A percentile compares a stretch with the other conserved stretches of the same genome.
Conservation (phyloP, 306 rosid species). For the barrel medic (Medicago truncatula) region DNA sequence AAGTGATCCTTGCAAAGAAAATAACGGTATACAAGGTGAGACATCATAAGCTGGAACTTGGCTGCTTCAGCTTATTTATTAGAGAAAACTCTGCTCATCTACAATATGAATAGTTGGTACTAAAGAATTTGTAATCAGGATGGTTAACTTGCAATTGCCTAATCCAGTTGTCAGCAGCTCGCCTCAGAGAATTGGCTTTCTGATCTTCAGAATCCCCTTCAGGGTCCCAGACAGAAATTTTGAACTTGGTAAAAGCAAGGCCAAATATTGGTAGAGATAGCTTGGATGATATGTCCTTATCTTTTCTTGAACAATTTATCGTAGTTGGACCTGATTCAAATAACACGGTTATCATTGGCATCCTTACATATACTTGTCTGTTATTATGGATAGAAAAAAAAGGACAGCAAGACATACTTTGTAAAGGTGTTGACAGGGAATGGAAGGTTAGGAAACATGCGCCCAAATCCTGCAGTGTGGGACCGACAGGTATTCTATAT, state of each 20-base stretch:
- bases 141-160: constrained; percentile 57
- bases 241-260: constrained; percentile 70
- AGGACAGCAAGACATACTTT: constrained; percentile 48
- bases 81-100: constrained; percentile 45
- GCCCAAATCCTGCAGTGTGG: constrained; percentile 66
- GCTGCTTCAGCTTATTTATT: constrained; percentile 9
- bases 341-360: constrained; percentile 11
- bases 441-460: constrained; percentile 86
- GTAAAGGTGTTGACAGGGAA: constrained; percentile 58
- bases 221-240: constrained; percentile 64
- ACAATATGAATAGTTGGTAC: constrained; percentile 50
- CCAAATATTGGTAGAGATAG: constrained; percentile 67
- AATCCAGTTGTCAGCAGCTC: constrained; percentile 69
- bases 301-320: constrained; percentile 50
- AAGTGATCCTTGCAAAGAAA: not conserved
- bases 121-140: constrained; percentile 70
- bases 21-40: not conserved
- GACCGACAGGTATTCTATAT: constrained; percentile 87
- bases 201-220: constrained; percentile 54
- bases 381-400: constrained; percentile 19
- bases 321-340: constrained; percentile 54
- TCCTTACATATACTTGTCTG: not conserved
- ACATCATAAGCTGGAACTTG: constrained; percentile 1
- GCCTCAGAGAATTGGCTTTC: constrained; percentile 57
- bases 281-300: constrained; percentile 42